Evolutionary conservation across 768 basidiomycete species (phyloP).

Genomic region (Termitomyces sp.): DNA sequence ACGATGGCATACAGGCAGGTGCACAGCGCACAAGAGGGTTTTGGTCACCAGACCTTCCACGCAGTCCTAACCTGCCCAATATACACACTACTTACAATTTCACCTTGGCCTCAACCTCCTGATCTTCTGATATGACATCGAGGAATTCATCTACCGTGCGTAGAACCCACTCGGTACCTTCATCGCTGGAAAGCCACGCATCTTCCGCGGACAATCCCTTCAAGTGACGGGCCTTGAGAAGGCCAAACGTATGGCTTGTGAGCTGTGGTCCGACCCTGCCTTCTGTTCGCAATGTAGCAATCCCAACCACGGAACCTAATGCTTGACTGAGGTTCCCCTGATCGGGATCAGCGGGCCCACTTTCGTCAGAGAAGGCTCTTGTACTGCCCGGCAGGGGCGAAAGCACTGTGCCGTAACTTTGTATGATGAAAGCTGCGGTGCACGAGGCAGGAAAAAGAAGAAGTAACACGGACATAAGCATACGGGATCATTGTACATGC

Average conservation of each 20-base stretch:
- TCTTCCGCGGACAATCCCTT: conserved; percentile 64
- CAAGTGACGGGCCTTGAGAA: conserved; percentile 74
- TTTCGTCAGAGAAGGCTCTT: conserved; percentile 36
- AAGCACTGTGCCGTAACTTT: conserved; percentile 76
- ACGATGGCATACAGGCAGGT: conserved; percentile 31
- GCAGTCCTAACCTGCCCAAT: conserved; percentile 4
- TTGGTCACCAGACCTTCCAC: conserved; percentile 32
- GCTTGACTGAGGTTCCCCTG: conserved; percentile 85
- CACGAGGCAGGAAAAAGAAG: conserved; percentile 11
- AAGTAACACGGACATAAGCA: conserved; percentile 12
- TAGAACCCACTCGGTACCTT: conserved; percentile 87
- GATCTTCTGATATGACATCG: conserved; percentile 57
- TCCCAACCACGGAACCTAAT: conserved; percentile 79
- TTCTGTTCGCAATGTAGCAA: conserved; percentile 82
- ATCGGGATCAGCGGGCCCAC: conserved; percentile 42
- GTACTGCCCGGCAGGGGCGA: conserved; percentile 63
- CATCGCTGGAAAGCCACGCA: conserved; percentile 76
- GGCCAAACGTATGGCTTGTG: conserved; percentile 83
- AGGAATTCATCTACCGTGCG: conserved; percentile 77
- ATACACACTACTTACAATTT: conserved; percentile 47
- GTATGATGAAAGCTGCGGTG: conserved; percentile 75
- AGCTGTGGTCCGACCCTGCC: conserved; percentile 83
- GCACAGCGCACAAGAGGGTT: conserved; percentile 21
- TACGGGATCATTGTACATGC: conserved; percentile 5
- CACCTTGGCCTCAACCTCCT: conserved; percentile 41